A percentile compares a stretch with the other conserved stretches of the same genome.
phyloP scores from a whole-genome alignment of 352 stramenopile genomes.

The Pythium dissotocum region DNA sequence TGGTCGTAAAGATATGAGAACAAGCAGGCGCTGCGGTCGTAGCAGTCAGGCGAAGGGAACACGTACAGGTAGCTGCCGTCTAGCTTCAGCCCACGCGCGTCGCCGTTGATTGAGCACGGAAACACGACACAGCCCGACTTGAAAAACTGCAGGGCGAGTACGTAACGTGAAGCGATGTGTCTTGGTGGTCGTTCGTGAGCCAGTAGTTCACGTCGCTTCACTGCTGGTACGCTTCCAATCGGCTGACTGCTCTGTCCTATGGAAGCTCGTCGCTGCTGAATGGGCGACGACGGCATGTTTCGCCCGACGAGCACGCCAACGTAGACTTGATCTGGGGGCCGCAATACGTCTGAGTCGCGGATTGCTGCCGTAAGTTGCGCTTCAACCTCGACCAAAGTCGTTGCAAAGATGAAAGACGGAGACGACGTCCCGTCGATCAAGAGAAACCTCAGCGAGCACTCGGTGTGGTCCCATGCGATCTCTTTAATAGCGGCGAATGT shows the following conservation, averaged over 20 bases:
- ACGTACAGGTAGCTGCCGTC: slow-evolving; percentile 50
- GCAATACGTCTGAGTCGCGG: slow-evolving; percentile 26
- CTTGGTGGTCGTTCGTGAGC: slow-evolving; percentile 52
- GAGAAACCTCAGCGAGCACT: slow-evolving; percentile 53
- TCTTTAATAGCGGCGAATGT: slow-evolving; percentile 47
- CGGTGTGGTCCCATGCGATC: slow-evolving; percentile 68
- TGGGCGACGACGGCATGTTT: slow-evolving; percentile 60
- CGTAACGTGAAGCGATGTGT: slow-evolving; percentile 42
- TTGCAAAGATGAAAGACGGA: slow-evolving; percentile 43
- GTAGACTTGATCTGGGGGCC: slow-evolving; percentile 54
- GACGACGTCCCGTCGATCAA: slow-evolving; percentile 37
- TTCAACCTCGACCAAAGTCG: slow-evolving; percentile 42
- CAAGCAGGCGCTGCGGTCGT: slow-evolving; percentile 63
- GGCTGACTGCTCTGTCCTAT: background rate
- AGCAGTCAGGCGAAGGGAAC: slow-evolving; percentile 55
- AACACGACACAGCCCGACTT: slow-evolving; percentile 51
- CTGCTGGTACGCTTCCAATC: slow-evolving; percentile 34
- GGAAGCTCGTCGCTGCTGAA: slow-evolving; percentile 57
- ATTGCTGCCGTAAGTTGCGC: slow-evolving; percentile 39
- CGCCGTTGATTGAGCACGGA: slow-evolving; percentile 57
- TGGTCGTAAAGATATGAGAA: slow-evolving; percentile 69
- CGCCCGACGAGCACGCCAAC: slow-evolving; percentile 65
- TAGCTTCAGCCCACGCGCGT: slow-evolving; percentile 55
- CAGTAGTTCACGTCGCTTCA: slow-evolving; percentile 52
- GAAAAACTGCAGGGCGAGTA: slow-evolving; percentile 57